Evolutionary conservation across 2,329 filamentous ascomycete species (phyloP).

Genomic region (Arthrinium phaeospermum): DNA sequence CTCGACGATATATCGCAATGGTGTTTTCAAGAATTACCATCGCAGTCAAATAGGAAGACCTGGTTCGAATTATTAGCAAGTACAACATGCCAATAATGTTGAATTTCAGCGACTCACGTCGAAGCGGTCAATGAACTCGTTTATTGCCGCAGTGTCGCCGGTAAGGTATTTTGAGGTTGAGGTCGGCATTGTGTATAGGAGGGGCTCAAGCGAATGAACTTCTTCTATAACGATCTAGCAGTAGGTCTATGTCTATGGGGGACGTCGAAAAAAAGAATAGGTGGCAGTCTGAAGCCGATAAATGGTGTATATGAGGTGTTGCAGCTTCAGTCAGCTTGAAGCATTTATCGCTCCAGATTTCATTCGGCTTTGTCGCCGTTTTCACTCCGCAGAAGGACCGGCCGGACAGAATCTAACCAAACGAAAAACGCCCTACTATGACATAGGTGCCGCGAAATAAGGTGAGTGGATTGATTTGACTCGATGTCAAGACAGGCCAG

Average conservation of each 20-base stretch:
- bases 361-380: slow-evolving; percentile 16
- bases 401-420: background rate
- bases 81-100: background rate
- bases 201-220: background rate
- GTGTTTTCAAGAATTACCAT: slow-evolving; percentile 66
- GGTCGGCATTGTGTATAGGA: slow-evolving; percentile 37
- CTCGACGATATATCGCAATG: background rate
- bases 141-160: slow-evolving; percentile 77
- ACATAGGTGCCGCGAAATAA: background rate
- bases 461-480: background rate
- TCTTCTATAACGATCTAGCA: background rate
- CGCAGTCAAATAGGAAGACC: slow-evolving; percentile 96
- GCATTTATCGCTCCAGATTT: slow-evolving; percentile 3
- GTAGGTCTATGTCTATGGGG: background rate
- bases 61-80: slow-evolving; percentile 42
- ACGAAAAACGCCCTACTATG: slow-evolving; percentile 2
- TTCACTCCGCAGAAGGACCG: slow-evolving; percentile 16
- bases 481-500: background rate
- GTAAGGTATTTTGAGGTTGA: slow-evolving; percentile 70
- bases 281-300: background rate
- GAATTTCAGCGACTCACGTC: slow-evolving; percentile 70
- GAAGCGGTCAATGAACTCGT: slow-evolving; percentile 86
- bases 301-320: background rate
- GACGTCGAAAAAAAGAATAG: background rate
- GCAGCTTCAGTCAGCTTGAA: slow-evolving; percentile 6